These are phyloP conservation scores for Marsdenia floribunda DNA, from an alignment of 257 asterid genomes.

Conservation along the genomic window DNA sequence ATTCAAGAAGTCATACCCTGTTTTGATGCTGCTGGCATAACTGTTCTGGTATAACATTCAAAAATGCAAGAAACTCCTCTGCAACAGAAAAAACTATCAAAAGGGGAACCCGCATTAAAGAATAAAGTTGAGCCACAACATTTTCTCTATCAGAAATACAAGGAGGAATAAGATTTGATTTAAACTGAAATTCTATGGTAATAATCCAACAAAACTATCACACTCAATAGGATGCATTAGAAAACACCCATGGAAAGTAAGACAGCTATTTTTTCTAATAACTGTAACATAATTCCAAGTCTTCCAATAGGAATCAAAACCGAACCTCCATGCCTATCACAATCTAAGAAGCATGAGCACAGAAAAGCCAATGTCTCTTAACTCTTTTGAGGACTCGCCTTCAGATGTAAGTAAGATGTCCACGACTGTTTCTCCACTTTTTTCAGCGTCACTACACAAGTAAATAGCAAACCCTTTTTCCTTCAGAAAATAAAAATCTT, in stretches of 20 bases:
- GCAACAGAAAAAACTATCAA: constrained; percentile 76
- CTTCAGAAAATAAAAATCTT: not conserved
- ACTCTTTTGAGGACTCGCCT: constrained; percentile 52
- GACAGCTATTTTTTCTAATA: constrained; percentile 62
- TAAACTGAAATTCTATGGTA: not conserved
- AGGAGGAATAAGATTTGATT: not conserved
- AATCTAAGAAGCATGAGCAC: constrained; percentile 62
- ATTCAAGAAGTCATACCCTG: constrained; percentile 36
- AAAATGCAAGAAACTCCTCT: constrained; percentile 66
- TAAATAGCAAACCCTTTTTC: constrained; percentile 17
- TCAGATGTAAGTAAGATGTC: constrained; percentile 23
- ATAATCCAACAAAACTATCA: not conserved
- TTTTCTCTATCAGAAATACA: not conserved
- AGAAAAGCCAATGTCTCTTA: constrained; percentile 64
- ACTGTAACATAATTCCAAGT: constrained; percentile 60
- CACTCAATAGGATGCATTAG: not conserved
- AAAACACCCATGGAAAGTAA: constrained; percentile 11
- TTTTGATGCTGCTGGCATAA: constrained; percentile 59
- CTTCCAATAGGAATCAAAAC: constrained; percentile 80
- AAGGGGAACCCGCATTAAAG: constrained; percentile 60
- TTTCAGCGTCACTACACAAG: constrained; percentile 34
- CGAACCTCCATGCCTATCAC: constrained; percentile 64
- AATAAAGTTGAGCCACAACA: not conserved
- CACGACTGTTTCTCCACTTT: constrained; percentile 26
- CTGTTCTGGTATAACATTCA: constrained; percentile 88